Conservation (phyloP, 352 stramenopile species). For the Globisporangium cylindrosporum region DNA sequence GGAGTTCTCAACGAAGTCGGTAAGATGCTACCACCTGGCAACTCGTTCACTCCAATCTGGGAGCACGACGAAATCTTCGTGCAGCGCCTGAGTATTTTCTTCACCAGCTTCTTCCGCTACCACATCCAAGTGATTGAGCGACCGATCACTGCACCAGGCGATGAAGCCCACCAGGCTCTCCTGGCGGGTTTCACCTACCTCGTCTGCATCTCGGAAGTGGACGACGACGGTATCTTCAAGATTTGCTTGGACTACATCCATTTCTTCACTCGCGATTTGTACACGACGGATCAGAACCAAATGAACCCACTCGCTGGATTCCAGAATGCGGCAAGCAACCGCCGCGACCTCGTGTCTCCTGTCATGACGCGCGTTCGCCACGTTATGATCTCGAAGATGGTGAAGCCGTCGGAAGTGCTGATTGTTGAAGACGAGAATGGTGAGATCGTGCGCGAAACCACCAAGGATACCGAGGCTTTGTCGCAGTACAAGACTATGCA, state of each 20-base stretch:
- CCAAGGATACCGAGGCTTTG: slow-evolving; percentile 98
- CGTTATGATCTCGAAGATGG: slow-evolving; percentile 99
- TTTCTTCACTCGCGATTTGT: slow-evolving; percentile 95
- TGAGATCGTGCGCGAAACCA: slow-evolving; percentile 95
- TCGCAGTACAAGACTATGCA: slow-evolving; percentile 99
- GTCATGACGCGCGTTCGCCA: slow-evolving; percentile 95
- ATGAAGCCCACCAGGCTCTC: slow-evolving; percentile 90
- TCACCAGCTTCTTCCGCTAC: slow-evolving; percentile 93
- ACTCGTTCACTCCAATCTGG: slow-evolving; percentile 89
- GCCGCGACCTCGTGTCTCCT: slow-evolving; percentile 65
- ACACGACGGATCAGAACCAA: slow-evolving; percentile 89
- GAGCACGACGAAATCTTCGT: slow-evolving; percentile 98
- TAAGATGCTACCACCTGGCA: slow-evolving; percentile 89
- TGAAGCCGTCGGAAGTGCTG: slow-evolving; percentile 99
- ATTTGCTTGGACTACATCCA: slow-evolving; percentile 99
- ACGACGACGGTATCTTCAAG: slow-evolving; percentile 97
- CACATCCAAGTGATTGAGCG: slow-evolving; percentile 95
- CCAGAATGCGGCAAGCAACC: slow-evolving; percentile 46
- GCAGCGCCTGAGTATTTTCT: slow-evolving; percentile 96
- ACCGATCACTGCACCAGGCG: slow-evolving; percentile 61
- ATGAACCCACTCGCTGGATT: slow-evolving; percentile 57
- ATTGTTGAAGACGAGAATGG: slow-evolving; percentile 99
- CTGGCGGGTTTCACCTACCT: slow-evolving; percentile 93
- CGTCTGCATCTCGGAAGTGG: slow-evolving; percentile 89
- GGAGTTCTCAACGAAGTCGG: slow-evolving; percentile 92